Evolutionary conservation across 2,329 filamentous ascomycete genomes (phyloP).

Genomic region (Trichophyton benhamiae): DNA sequence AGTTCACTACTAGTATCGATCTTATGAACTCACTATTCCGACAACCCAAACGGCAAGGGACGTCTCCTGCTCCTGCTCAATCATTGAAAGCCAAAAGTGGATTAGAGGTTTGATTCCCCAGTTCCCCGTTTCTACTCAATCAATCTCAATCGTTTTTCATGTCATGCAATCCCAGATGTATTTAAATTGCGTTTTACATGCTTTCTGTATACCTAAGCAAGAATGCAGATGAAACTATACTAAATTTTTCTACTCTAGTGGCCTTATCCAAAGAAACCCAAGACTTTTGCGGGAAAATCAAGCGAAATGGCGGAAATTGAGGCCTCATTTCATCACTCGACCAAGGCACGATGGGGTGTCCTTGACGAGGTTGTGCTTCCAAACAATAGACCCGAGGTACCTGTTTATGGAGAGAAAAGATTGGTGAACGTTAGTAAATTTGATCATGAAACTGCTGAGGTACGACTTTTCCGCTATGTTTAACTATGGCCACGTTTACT

Average conservation of each 20-base stretch:
- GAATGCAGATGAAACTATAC: constrained; percentile 30
- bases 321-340: constrained; percentile 55
- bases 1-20: constrained; percentile 81
- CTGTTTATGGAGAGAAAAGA: neutral
- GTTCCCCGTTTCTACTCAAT: constrained; percentile 23
- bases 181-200: constrained; percentile 11
- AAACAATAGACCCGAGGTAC: constrained; percentile 23
- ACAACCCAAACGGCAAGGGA: constrained; percentile 45
- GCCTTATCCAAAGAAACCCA: constrained; percentile 70
- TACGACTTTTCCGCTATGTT: neutral
- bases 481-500: neutral
- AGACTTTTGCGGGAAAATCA: constrained; percentile 52
- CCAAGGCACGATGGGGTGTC: constrained; percentile 69
- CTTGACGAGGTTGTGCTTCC: constrained; percentile 60
- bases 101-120: constrained; percentile 73
- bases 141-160: constrained; percentile 22
- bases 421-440: neutral
- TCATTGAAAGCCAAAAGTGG: constrained; percentile 52
- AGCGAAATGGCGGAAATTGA: constrained; percentile 51
- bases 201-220: constrained; percentile 18
- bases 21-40: constrained; percentile 91
- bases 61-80: constrained; percentile 43
- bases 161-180: constrained; percentile 14
- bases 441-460: constrained; percentile 9
- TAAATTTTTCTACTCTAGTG: constrained; percentile 48